These are phyloP conservation scores for Leccinum pellstonianum DNA, from an alignment of 768 basidiomycete species.

Conservation along the genomic window DNA sequence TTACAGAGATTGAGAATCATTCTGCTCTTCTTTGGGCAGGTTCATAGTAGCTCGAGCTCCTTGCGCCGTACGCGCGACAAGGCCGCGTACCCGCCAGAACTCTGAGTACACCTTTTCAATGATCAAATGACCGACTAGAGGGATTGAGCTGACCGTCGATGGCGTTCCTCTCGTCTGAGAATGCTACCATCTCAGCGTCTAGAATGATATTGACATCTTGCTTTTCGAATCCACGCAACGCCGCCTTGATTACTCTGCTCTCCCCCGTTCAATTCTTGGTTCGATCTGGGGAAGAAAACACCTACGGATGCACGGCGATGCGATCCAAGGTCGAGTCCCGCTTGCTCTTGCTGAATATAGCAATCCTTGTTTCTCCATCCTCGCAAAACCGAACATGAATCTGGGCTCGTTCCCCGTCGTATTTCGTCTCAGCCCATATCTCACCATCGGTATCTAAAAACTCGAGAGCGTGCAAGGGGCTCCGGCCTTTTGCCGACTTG, in stretches of 20 bases:
- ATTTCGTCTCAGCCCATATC: conserved; percentile 90
- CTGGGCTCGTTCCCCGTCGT: conserved; percentile 93
- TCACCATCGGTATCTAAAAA: conserved; percentile 23
- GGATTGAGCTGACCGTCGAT: conserved; percentile 63
- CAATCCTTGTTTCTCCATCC: conserved; percentile 47
- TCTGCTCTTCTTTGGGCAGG: conserved; percentile 16
- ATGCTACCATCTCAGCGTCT: conserved; percentile 93
- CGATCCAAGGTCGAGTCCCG: conserved; percentile 81
- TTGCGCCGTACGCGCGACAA: conserved; percentile 57
- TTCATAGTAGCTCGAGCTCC: conserved; percentile 44
- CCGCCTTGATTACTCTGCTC: conserved; percentile 54
- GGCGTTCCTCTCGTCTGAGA: conserved; percentile 48
- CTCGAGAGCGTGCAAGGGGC: conserved; percentile 55
- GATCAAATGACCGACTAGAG: background rate
- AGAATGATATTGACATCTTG: conserved; percentile 51
- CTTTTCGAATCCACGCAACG: conserved; percentile 47
- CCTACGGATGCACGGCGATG: conserved; percentile 54
- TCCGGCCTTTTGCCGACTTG: conserved; percentile 74
- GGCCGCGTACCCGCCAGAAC: conserved; percentile 69
- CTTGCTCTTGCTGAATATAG: conserved; percentile 86
- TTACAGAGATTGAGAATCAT: conserved; percentile 24
- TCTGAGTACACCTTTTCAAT: conserved; percentile 41
- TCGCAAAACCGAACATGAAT: conserved; percentile 68
- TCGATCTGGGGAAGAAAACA: background rate
- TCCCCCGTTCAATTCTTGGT: background rate